Percentiles rank a stretch among this genome's conserved stretches.
These are phyloP conservation scores for Entomophthora muscae DNA, from an alignment of 371 early-diverging fungal species.

Conservation along the genomic window DNA sequence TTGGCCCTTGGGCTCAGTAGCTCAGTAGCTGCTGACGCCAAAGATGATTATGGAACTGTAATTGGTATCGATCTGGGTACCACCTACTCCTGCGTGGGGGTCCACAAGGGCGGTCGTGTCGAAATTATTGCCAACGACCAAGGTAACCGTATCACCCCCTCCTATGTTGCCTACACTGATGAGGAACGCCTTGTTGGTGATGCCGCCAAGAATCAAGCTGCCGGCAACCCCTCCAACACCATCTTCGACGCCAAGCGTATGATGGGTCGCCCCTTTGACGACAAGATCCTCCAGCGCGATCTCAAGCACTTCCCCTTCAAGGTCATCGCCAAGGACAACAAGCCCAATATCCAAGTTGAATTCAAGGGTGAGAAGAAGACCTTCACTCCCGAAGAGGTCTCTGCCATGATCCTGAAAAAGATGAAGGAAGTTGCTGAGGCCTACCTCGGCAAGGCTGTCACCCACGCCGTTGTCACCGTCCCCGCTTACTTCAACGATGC, in stretches of 20 bases:
- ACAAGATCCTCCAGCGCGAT: constrained; percentile 64
- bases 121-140: constrained; percentile 78
- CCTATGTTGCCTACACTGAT: constrained; percentile 72
- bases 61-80: constrained; percentile 98
- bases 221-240: constrained; percentile 70
- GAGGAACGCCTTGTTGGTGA: constrained; percentile 75
- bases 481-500: constrained; percentile 89
- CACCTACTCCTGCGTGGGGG: constrained; percentile 98
- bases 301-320: constrained; percentile 86
- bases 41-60: constrained; percentile 1
- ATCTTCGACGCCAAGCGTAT: constrained; percentile 92
- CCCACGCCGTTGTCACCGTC: constrained; percentile 90
- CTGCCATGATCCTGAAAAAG: constrained; percentile 84
- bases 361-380: constrained; percentile 78
- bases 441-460: constrained; percentile 80
- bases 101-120: constrained; percentile 91
- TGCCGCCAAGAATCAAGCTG: constrained; percentile 64
- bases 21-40: not conserved
- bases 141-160: constrained; percentile 76
- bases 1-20: not conserved
- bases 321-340: constrained; percentile 57
- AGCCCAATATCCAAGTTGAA: constrained; percentile 60
- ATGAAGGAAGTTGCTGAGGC: constrained; percentile 96
- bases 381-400: constrained; percentile 92
- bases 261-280: constrained; percentile 71